Percentiles rank a stretch among this genome's conserved stretches.
phyloP scores from a whole-genome alignment of 345 rosid genomes.

The Nephelium lappaceum region DNA sequence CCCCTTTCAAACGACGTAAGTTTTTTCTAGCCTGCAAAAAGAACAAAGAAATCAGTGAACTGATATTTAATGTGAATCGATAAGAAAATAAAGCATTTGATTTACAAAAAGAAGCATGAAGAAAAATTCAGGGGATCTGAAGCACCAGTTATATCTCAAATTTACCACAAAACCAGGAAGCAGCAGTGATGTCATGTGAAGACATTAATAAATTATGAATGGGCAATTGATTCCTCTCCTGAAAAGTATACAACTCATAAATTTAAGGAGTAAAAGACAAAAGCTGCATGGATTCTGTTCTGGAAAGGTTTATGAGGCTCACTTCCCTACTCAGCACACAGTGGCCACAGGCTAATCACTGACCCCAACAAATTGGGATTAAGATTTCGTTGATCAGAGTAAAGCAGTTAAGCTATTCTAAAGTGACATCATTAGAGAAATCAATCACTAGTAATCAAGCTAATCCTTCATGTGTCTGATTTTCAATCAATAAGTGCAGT shows the following conservation, averaged over 20 bases:
- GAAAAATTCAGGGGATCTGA: background rate
- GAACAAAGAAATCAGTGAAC: constrained; percentile 13
- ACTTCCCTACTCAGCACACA: background rate
- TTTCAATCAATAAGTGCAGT: background rate
- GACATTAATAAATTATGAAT: constrained; percentile 4
- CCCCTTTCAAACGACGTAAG: constrained; percentile 68
- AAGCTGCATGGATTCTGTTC: background rate
- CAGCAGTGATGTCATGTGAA: background rate
- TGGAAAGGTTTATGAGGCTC: background rate
- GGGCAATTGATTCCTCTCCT: background rate
- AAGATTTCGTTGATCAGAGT: constrained; percentile 4
- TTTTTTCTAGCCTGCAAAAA: constrained; percentile 70
- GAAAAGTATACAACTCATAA: background rate
- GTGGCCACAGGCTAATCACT: background rate
- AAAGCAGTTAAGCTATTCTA: background rate
- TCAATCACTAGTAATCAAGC: constrained; percentile 8
- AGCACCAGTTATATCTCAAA: background rate
- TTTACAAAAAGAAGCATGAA: constrained; percentile 8
- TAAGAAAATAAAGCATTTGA: background rate
- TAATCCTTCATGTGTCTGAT: background rate
- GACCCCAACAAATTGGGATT: constrained; percentile 4
- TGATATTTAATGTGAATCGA: background rate
- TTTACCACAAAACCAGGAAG: constrained; percentile 8
- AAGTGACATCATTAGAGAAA: constrained; percentile 5
- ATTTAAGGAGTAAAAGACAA: background rate